Percentiles rank a stretch among this genome's conserved stretches.
These are phyloP conservation scores for Cryptococcus jaspeensis DNA, from an alignment of 1,284 basidiomycete genomes.

Conservation along the genomic window DNA sequence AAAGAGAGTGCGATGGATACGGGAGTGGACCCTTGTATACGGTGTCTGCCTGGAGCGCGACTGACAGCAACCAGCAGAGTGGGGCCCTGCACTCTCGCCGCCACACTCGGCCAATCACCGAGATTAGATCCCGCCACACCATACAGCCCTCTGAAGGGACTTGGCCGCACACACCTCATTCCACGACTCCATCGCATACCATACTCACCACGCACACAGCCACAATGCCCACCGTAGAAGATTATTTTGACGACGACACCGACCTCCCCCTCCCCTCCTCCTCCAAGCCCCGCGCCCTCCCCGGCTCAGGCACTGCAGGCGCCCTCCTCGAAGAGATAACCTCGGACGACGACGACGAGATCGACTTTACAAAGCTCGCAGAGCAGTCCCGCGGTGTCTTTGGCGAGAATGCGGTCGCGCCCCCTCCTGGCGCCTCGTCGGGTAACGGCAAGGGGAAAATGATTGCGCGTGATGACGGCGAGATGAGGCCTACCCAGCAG, in stretches of 20 bases:
- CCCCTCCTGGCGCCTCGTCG: constrained; percentile 21
- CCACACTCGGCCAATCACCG: constrained; percentile 15
- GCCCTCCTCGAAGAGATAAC: constrained; percentile 72
- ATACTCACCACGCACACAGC: not conserved
- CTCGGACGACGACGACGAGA: constrained; percentile 38
- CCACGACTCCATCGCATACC: not conserved
- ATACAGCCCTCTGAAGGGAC: not conserved
- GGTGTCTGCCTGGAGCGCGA: not conserved
- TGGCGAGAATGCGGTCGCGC: constrained; percentile 39
- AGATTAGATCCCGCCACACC: not conserved
- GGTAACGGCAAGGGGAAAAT: constrained; percentile 42
- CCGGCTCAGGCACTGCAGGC: constrained; percentile 65
- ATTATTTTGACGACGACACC: constrained; percentile 79
- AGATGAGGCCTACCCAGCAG: constrained; percentile 22
- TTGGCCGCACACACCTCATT: not conserved
- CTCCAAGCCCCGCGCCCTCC: constrained; percentile 59
- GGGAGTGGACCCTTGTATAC: not conserved
- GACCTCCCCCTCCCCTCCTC: constrained; percentile 61
- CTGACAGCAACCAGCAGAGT: not conserved
- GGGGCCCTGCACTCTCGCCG: constrained; percentile 4
- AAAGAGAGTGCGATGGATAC: not conserved
- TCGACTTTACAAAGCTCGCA: constrained; percentile 53
- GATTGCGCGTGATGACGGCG: constrained; percentile 29
- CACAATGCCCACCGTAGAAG: constrained; percentile 51
- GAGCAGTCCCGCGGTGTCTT: constrained; percentile 52